phyloP scores from a whole-genome alignment of 2,329 filamentous ascomycete genomes.

The Trichoderma semiorbis region DNA sequence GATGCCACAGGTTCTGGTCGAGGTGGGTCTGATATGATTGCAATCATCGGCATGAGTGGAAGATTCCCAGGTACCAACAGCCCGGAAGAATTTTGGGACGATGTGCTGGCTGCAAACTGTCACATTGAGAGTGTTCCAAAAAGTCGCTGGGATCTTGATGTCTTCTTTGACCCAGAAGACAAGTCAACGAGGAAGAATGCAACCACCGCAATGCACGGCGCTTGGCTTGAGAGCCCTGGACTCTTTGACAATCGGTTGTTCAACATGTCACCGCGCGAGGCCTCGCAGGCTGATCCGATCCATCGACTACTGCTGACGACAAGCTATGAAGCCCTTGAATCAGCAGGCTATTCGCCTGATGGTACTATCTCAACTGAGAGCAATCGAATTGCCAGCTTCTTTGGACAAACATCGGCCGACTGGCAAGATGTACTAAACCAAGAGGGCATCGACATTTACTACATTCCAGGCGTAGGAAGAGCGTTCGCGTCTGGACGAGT shows the following conservation, averaged over 20 bases:
- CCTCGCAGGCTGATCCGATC: background rate
- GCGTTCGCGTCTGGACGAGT: background rate
- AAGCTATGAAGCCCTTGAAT: background rate
- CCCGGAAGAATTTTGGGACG: background rate
- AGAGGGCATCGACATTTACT: background rate
- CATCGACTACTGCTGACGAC: background rate
- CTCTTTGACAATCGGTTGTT: background rate
- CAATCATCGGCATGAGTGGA: background rate
- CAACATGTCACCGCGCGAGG: background rate
- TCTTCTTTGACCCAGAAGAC: background rate
- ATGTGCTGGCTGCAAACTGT: background rate
- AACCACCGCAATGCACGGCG: background rate
- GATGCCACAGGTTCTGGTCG: background rate
- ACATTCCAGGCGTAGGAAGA: background rate
- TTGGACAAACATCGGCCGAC: background rate
- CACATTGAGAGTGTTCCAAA: background rate
- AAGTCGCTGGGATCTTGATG: background rate
- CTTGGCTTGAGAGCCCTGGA: background rate
- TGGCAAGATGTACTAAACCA: background rate
- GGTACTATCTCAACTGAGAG: background rate
- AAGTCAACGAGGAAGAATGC: background rate
- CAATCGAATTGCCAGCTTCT: background rate
- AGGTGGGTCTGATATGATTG: background rate
- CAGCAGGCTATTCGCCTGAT: background rate
- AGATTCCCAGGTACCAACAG: background rate